These are phyloP conservation scores for Leccinum disarticulatum DNA, from an alignment of 768 basidiomycete species.

Conservation along the genomic window DNA sequence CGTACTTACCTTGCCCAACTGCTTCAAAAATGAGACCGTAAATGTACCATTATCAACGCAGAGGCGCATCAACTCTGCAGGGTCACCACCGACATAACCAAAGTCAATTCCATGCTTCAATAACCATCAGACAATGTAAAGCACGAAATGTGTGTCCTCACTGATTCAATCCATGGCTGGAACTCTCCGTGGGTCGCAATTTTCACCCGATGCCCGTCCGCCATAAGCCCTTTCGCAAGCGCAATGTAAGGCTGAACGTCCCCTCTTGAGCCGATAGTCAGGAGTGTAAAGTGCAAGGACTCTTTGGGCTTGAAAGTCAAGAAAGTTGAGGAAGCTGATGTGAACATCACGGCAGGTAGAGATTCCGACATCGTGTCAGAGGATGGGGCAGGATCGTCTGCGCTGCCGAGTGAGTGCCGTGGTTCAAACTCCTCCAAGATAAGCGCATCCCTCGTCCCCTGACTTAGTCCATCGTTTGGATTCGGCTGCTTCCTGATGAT, in stretches of 20 bases:
- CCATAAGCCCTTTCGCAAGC: constrained; percentile 85
- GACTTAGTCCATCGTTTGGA: constrained; percentile 47
- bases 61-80: constrained; percentile 95
- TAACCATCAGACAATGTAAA: constrained; percentile 8
- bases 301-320: constrained; percentile 92
- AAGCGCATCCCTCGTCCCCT: constrained; percentile 67
- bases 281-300: constrained; percentile 84
- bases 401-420: constrained; percentile 34
- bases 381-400: constrained; percentile 44
- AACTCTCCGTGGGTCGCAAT: constrained; percentile 98
- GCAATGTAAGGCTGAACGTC: constrained; percentile 99
- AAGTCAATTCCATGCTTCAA: constrained; percentile 92
- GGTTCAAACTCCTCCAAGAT: constrained; percentile 85
- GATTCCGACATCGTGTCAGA: constrained; percentile 65
- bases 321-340: constrained; percentile 93
- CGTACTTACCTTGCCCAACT: constrained; percentile 74
- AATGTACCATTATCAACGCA: constrained; percentile 99
- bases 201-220: constrained; percentile 83
- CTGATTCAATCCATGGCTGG: constrained; percentile 91
- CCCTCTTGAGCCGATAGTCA: constrained; percentile 95
- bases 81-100: constrained; percentile 92
- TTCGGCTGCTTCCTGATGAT: constrained; percentile 52
- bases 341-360: constrained; percentile 92
- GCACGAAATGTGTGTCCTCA: constrained; percentile 40
- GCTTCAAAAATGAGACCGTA: constrained; percentile 92